phyloP scores from a whole-genome alignment of 768 basidiomycete species.

The Boletellus emodensis region DNA sequence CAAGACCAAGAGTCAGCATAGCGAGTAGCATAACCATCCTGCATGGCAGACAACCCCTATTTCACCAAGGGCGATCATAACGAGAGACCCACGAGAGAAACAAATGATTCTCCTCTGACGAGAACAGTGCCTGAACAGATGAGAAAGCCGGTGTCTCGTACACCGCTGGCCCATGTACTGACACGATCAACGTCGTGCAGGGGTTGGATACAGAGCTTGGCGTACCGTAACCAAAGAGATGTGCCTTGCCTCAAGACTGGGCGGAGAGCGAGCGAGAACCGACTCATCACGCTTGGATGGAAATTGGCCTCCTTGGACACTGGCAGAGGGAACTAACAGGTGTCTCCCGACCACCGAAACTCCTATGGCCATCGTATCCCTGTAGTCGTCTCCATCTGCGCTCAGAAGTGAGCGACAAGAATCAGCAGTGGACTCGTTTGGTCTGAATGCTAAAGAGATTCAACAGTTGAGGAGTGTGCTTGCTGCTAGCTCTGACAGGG shows the following conservation, averaged over 20 bases:
- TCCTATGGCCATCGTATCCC: too few species aligned
- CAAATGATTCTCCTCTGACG: slow-evolving; percentile 50
- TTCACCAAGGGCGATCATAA: slow-evolving; percentile 47
- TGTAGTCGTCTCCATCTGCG: too few species aligned
- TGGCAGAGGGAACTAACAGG: not conserved
- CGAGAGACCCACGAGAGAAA: slow-evolving; percentile 52
- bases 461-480: too few species aligned
- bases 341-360: too few species aligned
- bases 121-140: slow-evolving; percentile 60
- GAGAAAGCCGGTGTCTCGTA: slow-evolving; percentile 51
- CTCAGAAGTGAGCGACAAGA: too few species aligned
- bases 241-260: slow-evolving; percentile 48
- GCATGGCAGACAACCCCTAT: slow-evolving; percentile 47
- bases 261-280: slow-evolving; percentile 39
- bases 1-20: slow-evolving; percentile 66
- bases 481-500: too few species aligned
- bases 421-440: too few species aligned
- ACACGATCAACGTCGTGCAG: not conserved
- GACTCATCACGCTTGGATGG: not conserved
- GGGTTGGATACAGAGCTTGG: not conserved
- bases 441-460: too few species aligned
- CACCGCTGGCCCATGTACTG: slow-evolving; percentile 40
- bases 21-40: slow-evolving; percentile 58
- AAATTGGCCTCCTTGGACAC: not conserved
- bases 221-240: slow-evolving; percentile 54